Percentiles rank a stretch among this genome's conserved stretches.
These are phyloP conservation scores for Podospora australis DNA, from an alignment of 495 filamentous ascomycete genomes.

Conservation along the genomic window DNA sequence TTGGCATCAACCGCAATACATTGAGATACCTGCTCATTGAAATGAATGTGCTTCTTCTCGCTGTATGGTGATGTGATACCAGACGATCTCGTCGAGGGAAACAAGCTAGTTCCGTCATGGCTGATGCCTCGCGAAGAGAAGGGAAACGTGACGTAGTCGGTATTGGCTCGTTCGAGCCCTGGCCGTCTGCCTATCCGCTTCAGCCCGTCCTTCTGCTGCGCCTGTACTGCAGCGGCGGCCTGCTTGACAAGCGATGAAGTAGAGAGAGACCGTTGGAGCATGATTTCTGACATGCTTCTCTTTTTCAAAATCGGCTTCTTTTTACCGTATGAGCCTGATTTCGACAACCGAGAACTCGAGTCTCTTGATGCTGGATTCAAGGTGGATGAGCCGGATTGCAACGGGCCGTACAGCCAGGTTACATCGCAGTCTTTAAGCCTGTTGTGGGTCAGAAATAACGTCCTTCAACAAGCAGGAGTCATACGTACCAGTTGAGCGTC, in stretches of 20 bases:
- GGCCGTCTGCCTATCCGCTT: conserved; percentile 37
- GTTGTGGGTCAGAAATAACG: conserved; percentile 19
- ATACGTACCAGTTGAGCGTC: conserved; percentile 76
- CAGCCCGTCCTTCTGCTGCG: conserved; percentile 63
- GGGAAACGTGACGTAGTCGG: conserved; percentile 58
- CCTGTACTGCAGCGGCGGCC: conserved; percentile 84
- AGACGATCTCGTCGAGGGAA: conserved; percentile 54
- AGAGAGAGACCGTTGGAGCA: conserved; percentile 86
- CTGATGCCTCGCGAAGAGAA: conserved; percentile 53
- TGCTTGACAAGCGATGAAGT: conserved; percentile 89
- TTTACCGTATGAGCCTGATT: conserved; percentile 72
- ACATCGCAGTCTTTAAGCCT: conserved; percentile 98
- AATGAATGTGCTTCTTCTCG: conserved; percentile 83
- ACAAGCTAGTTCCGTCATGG: conserved; percentile 48
- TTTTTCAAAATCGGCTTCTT: conserved; percentile 96
- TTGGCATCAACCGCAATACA: conserved; percentile 91
- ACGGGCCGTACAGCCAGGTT: conserved; percentile 93
- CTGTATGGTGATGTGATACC: conserved; percentile 59
- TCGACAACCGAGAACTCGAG: conserved; percentile 55
- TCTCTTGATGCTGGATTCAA: conserved; percentile 46
- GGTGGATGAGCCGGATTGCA: conserved; percentile 59
- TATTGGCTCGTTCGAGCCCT: conserved; percentile 49
- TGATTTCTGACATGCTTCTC: conserved; percentile 89
- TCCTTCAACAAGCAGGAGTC: conserved; percentile 3
- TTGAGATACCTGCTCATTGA: conserved; percentile 91